Conservation (phyloP, 176 grass and related monocot genomes). For the Triticum turgidum region DNA sequence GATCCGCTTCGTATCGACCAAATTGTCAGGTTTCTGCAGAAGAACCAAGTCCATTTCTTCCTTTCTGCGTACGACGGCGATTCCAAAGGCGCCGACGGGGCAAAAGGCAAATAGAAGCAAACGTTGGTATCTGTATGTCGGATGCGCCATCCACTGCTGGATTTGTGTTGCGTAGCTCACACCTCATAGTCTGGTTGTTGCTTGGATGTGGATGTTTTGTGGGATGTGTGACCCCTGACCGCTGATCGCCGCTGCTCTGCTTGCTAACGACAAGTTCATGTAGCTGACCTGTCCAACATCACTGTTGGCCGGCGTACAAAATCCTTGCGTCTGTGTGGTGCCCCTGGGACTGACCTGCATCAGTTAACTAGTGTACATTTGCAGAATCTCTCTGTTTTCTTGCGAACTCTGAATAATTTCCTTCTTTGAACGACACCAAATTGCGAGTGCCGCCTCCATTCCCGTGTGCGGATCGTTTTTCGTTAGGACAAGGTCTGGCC, state of each 20-base stretch:
- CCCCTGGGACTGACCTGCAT: background rate
- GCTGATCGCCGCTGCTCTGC: background rate
- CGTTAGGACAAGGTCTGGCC: no score
- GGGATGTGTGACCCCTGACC: background rate
- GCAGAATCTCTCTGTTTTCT: background rate
- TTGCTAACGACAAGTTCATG: background rate
- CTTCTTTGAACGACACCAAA: background rate
- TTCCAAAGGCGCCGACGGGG: constrained; percentile 36
- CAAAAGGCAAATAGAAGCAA: constrained; percentile 36
- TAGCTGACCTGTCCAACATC: background rate
- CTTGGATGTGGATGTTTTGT: constrained; percentile 7
- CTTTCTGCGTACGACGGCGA: constrained; percentile 52
- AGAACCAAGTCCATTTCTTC: constrained; percentile 78
- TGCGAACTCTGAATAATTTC: background rate
- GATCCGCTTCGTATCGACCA: background rate
- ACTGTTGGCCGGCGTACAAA: background rate
- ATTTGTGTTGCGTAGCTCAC: constrained; percentile 26
- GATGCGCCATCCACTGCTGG: constrained; percentile 3
- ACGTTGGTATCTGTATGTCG: constrained; percentile 18
- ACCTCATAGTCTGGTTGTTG: background rate
- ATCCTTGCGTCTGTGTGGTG: background rate
- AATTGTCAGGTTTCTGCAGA: constrained; percentile 83
- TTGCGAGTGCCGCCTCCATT: background rate
- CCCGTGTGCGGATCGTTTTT: no score
- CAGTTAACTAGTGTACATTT: background rate